phyloP scores from a whole-genome alignment of 805 yeast species.

The Ogataea corticis region DNA sequence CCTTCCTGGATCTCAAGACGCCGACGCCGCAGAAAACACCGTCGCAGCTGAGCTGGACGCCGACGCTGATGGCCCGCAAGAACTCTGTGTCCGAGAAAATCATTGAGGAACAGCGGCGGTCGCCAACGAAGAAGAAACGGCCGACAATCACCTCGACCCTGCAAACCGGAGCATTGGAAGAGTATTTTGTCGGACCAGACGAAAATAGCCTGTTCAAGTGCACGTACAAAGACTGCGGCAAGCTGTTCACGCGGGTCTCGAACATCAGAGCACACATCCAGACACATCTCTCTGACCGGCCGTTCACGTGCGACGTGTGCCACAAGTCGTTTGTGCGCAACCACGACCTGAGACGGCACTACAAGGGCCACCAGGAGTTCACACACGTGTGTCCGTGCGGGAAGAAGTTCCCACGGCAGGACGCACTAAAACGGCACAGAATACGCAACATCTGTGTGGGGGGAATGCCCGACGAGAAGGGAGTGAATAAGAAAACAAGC shows the following conservation, averaged over 20 bases:
- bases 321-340: constrained; percentile 89
- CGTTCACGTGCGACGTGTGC: constrained; percentile 79
- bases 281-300: constrained; percentile 93
- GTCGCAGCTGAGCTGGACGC: constrained; percentile 36
- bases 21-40: constrained; percentile 32
- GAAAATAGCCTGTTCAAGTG: constrained; percentile 72
- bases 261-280: constrained; percentile 95
- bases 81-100: constrained; percentile 31
- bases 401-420: constrained; percentile 87
- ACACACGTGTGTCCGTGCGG: constrained; percentile 85
- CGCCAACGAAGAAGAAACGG: constrained; percentile 48
- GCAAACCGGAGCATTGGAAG: constrained; percentile 89
- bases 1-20: constrained; percentile 25
- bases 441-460: constrained; percentile 80
- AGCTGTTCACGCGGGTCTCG: constrained; percentile 82
- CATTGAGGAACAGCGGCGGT: constrained; percentile 40
- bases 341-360: constrained; percentile 90
- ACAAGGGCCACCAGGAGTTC: constrained; percentile 78
- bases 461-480: constrained; percentile 48
- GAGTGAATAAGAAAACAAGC: constrained; percentile 18
- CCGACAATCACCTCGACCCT: constrained; percentile 62
- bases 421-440: constrained; percentile 82
- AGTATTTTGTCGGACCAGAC: constrained; percentile 79
- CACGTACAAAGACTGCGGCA: constrained; percentile 73
- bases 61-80: constrained; percentile 35